phyloP scores from a whole-genome alignment of 345 rosid genomes.

The Acer saccharum region DNA sequence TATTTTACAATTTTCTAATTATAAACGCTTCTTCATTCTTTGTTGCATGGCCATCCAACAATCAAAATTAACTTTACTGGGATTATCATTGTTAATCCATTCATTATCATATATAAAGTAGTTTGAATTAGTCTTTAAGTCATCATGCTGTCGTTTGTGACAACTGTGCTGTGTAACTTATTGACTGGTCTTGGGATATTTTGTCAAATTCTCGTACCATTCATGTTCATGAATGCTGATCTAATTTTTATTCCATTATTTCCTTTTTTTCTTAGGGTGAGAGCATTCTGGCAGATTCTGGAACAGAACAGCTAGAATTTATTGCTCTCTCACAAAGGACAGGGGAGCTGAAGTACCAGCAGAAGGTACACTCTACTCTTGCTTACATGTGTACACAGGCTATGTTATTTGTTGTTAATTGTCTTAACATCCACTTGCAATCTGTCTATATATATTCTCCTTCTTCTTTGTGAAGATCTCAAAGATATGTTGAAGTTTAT shows the following conservation, averaged over 20 bases:
- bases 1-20: background rate
- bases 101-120: background rate
- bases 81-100: background rate
- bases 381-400: background rate
- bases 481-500: constrained; percentile 2
- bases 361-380: constrained; percentile 56
- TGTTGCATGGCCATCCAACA: background rate
- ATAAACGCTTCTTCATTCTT: background rate
- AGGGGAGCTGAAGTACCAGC: constrained; percentile 89
- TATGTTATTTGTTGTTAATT: background rate
- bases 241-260: constrained; percentile 9
- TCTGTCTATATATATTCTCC: background rate
- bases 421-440: background rate
- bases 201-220: background rate
- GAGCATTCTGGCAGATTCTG: constrained; percentile 98
- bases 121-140: background rate
- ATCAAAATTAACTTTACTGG: background rate
- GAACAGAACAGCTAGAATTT: constrained; percentile 96
- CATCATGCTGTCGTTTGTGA: background rate
- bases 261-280: constrained; percentile 54
- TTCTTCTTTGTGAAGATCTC: background rate
- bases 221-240: background rate
- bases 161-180: background rate
- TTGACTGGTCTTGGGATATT: background rate
- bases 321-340: constrained; percentile 98